phyloP scores from a whole-genome alignment of 2,329 filamentous ascomycete genomes.

The Sphaerostilbella broomeana region DNA sequence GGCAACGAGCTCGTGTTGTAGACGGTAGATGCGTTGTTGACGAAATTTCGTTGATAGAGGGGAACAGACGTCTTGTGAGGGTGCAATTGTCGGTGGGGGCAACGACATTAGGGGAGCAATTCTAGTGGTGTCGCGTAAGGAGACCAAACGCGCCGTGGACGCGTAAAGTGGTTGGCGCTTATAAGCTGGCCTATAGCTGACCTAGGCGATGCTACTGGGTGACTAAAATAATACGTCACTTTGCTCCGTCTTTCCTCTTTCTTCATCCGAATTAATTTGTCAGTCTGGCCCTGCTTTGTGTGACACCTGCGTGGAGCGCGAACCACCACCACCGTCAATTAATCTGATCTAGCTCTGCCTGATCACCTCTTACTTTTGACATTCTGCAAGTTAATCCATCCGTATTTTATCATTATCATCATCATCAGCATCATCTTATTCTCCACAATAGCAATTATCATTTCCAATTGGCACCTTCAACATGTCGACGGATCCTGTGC shows the following conservation, averaged over 20 bases:
- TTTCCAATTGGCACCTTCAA: no score
- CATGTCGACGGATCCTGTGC: constrained; percentile 33
- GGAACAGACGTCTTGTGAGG: constrained; percentile 5
- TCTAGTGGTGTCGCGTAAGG: constrained; percentile 23
- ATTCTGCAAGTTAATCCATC: no score
- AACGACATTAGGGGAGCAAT: constrained; percentile 16
- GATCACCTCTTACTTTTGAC: no score
- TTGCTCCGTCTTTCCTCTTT: accelerated
- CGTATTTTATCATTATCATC: no score
- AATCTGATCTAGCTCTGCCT: no score
- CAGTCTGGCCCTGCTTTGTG: no score
- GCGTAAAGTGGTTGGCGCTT: constrained; percentile 39
- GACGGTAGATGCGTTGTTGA: constrained; percentile 1
- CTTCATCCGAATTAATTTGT: constrained; percentile 4
- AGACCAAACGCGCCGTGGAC: constrained; percentile 24
- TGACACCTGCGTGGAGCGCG: no score
- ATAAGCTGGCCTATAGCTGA: no score
- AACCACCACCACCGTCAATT: no score
- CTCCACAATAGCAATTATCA: not conserved
- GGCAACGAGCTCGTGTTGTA: not conserved
- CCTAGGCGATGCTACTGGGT: no score
- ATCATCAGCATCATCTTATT: not conserved
- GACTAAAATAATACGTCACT: not conserved
- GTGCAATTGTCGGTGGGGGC: constrained; percentile 13
- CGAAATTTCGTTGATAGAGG: constrained; percentile 1